Evolutionary conservation across 1,284 basidiomycete species (phyloP).

Genomic region (Trichosporon inkin): DNA sequence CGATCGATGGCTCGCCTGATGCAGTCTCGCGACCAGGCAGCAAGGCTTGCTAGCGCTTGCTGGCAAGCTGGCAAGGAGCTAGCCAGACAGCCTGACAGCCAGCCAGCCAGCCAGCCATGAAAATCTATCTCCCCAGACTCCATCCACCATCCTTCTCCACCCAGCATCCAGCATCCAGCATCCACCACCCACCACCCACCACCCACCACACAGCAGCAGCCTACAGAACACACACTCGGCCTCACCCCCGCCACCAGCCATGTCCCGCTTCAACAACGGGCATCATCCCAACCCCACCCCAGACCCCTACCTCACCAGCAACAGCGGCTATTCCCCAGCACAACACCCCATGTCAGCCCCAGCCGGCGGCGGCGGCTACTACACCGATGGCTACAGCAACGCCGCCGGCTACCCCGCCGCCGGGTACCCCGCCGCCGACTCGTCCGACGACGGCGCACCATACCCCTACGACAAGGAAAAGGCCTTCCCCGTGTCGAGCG

Average conservation of each 20-base stretch:
- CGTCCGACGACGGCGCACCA: not conserved
- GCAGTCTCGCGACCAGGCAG: too few species aligned
- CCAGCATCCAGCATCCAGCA: not conserved
- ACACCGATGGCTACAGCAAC: not conserved
- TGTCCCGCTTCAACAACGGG: conserved; percentile 6
- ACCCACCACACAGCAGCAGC: too few species aligned
- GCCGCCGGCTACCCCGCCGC: not conserved
- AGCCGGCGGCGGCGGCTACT: not conserved
- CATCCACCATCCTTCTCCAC: too few species aligned
- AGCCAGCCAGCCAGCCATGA: not conserved
- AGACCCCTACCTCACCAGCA: not conserved
- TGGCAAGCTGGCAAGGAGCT: not conserved
- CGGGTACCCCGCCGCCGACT: not conserved
- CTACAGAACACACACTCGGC: too few species aligned
- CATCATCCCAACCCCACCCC: too few species aligned
- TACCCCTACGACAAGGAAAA: not conserved
- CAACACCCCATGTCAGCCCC: too few species aligned
- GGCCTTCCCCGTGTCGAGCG: not conserved
- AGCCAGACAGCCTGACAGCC: not conserved
- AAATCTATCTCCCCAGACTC: too few species aligned
- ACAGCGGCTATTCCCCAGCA: not conserved
- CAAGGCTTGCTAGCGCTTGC: too few species aligned
- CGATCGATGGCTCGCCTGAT: too few species aligned
- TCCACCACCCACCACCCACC: not conserved
- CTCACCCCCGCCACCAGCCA: too few species aligned